Percentiles rank a stretch among this genome's conserved stretches.
These are phyloP conservation scores for Kazachstania psychrophila DNA, from an alignment of 805 yeast genomes.

Conservation along the genomic window DNA sequence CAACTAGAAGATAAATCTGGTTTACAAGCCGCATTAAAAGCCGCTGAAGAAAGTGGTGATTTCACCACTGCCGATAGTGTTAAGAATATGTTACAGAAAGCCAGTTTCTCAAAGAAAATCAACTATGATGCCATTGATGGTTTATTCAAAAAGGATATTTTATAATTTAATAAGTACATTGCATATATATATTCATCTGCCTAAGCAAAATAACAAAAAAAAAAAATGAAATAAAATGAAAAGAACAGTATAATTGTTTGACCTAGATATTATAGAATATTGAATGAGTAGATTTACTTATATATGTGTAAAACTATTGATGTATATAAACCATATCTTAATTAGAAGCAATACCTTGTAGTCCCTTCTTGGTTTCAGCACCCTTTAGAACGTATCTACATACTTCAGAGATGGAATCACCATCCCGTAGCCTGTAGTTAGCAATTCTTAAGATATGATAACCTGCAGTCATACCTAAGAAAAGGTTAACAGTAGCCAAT, in stretches of 20 bases:
- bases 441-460: conserved; percentile 69
- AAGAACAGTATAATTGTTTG: conserved; percentile 20
- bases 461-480: conserved; percentile 85
- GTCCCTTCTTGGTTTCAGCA: conserved; percentile 2
- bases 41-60: conserved; percentile 28
- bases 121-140: conserved; percentile 75
- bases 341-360: no score
- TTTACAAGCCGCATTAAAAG: conserved; percentile 35
- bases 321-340: no score
- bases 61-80: conserved; percentile 72
- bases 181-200: not conserved
- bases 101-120: conserved; percentile 77
- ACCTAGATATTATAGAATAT: no score
- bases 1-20: conserved; percentile 24
- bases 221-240: not conserved
- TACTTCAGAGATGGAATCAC: conserved; percentile 53
- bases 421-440: conserved; percentile 53
- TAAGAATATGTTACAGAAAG: conserved; percentile 62
- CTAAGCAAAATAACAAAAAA: not conserved
- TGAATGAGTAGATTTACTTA: no score
- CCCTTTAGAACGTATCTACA: conserved; percentile 53
- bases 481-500: conserved; percentile 89
- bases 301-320: no score
- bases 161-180: no score
- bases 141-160: no score